phyloP scores from a whole-genome alignment of 2,329 filamentous ascomycete species.

The Trichophyton mentagrophytes region DNA sequence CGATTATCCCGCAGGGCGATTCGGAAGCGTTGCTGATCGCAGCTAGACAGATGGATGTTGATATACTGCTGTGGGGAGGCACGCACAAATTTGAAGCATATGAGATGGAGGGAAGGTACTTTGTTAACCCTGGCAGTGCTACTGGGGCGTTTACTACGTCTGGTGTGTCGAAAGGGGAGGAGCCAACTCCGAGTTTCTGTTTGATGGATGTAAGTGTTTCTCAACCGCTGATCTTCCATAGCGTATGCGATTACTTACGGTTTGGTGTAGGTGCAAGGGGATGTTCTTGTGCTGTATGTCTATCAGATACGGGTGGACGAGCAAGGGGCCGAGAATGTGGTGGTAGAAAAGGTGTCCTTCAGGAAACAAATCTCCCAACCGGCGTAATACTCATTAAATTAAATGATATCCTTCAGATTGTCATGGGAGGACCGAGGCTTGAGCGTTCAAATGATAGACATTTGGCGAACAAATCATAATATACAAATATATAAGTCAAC shows the following conservation, averaged over 20 bases:
- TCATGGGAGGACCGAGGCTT: neutral
- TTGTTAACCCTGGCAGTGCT: slow-evolving; percentile 56
- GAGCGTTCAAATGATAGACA: neutral
- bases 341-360: slow-evolving; percentile 76
- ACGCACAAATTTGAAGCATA: slow-evolving; percentile 60
- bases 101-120: slow-evolving; percentile 60
- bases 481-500: neutral
- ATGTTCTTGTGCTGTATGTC: slow-evolving; percentile 89
- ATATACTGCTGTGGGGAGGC: slow-evolving; percentile 56
- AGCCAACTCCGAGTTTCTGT: slow-evolving; percentile 82
- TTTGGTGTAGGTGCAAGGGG: slow-evolving; percentile 66
- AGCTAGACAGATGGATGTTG: slow-evolving; percentile 58
- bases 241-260: neutral
- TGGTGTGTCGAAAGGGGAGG: slow-evolving; percentile 53
- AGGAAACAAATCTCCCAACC: slow-evolving; percentile 45
- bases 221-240: neutral
- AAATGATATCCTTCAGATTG: neutral
- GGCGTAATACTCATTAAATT: neutral
- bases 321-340: slow-evolving; percentile 64
- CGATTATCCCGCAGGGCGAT: slow-evolving; percentile 54
- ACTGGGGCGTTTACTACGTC: slow-evolving; percentile 52
- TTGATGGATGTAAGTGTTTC: slow-evolving; percentile 77
- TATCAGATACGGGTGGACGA: slow-evolving; percentile 72
- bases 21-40: slow-evolving; percentile 55
- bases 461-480: neutral